Evolutionary conservation across 345 rosid species (phyloP), one percentile per base, ranked within the genome.

Genomic region (Lepidium sativum): DNA sequence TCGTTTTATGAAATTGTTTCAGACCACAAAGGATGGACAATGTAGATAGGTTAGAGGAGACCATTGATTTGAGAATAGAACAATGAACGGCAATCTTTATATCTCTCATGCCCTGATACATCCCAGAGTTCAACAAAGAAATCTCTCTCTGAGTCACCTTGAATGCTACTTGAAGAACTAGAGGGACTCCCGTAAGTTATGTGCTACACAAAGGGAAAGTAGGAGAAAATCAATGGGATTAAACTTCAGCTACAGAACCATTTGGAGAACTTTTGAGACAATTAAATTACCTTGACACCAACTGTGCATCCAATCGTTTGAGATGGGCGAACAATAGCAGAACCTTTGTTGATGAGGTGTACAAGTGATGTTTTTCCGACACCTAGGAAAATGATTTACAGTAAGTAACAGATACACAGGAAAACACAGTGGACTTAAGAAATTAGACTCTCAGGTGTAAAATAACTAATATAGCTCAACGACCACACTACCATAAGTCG

Each of bases 51-150:
- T 44, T 42, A 23, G 16, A 45, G 60, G 51, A 25, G 62, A 91
- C 99, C 99, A 59, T 91, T 95, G 52, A 91, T 83, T 69, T 86
- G 96, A 21, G 99, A 91, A 75, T 95, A 95, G 79, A 95, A 95
- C 14, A 91, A 77, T 44, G 99, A 81, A 11, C 99, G 87, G 49
- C 98, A 91, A 69, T 88, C 98, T 83, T 88, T 95, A 80, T 95
- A 95, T 65, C 98, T 81, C 5, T 95, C 99, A 54, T 95, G 99
- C 16, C 99, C 98, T 25, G 97, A 95, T 53, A 95, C 85, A 75
- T 95, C 99, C 99, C 99, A 95, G 5, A 95, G 95, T 79, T 95
- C 99, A 51, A 91, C 80, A 76, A 95, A 95, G 82, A 95, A 91
- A 67, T 95, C 99, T 83, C 99, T 83, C 74, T 88, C 97, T 18